Evolutionary conservation across 2,329 filamentous ascomycete species (phyloP).

Genomic region (Colletotrichum acutatum): DNA sequence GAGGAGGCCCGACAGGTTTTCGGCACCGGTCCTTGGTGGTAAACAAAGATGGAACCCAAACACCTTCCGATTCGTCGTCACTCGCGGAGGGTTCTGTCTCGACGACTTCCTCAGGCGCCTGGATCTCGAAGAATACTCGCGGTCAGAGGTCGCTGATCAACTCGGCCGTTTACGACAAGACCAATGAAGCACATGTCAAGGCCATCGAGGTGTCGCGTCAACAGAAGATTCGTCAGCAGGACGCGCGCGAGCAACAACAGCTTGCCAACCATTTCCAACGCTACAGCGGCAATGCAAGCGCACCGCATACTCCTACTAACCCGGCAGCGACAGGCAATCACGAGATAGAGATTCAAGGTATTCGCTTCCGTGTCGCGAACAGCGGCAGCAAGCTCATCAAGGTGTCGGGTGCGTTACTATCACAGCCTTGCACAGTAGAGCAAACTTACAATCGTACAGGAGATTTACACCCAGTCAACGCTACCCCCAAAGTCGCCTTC

Average conservation of each 20-base stretch:
- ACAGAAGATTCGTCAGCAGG: constrained; percentile 63
- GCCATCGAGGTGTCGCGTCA: constrained; percentile 77
- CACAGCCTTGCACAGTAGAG: constrained; percentile 37
- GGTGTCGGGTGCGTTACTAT: constrained; percentile 69
- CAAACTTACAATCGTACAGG: constrained; percentile 51
- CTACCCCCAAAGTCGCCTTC: constrained; percentile 78
- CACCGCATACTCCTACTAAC: constrained; percentile 43
- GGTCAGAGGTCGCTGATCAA: constrained; percentile 88
- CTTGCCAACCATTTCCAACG: constrained; percentile 60
- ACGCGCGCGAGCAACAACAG: constrained; percentile 69
- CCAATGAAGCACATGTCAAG: constrained; percentile 73
- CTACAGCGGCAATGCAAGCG: constrained; percentile 36
- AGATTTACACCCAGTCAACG: constrained; percentile 69
- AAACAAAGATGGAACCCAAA: constrained; percentile 53
- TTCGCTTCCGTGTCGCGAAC: constrained; percentile 78
- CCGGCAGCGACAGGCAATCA: constrained; percentile 54
- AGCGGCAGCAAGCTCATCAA: constrained; percentile 87
- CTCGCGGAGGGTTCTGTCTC: constrained; percentile 41
- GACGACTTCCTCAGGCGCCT: constrained; percentile 57
- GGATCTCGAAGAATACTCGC: constrained; percentile 76
- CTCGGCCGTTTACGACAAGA: constrained; percentile 79
- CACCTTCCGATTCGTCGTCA: constrained; percentile 39
- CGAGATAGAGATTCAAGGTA: constrained; percentile 76
- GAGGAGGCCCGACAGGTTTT: constrained; percentile 18
- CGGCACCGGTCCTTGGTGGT: constrained; percentile 71